phyloP scores from a whole-genome alignment of 1,284 basidiomycete species.

The Entoloma clypeatum region DNA sequence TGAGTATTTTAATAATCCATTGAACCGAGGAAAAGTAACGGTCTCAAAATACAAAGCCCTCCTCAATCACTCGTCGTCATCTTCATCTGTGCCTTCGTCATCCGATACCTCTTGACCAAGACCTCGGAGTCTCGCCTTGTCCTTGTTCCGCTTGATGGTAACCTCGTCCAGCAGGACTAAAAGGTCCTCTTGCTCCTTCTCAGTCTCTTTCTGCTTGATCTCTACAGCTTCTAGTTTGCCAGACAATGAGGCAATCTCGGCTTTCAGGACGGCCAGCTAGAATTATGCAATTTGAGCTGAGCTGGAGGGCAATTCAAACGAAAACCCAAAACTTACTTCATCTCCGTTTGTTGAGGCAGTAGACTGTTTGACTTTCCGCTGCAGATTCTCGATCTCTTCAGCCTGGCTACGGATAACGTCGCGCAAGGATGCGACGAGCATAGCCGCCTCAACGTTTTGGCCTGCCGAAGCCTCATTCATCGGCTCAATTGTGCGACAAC shows the following conservation, averaged over 20 bases:
- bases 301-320: neutral
- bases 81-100: slow-evolving; percentile 81
- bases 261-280: slow-evolving; percentile 38
- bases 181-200: slow-evolving; percentile 94
- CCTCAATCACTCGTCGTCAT: slow-evolving; percentile 38
- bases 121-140: slow-evolving; percentile 74
- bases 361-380: slow-evolving; percentile 46
- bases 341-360: slow-evolving; percentile 17
- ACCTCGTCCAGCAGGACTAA: slow-evolving; percentile 93
- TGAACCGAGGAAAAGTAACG: too few species aligned
- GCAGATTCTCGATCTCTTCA: slow-evolving; percentile 67
- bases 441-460: slow-evolving; percentile 73
- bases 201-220: slow-evolving; percentile 70
- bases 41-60: too few species aligned
- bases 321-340: slow-evolving; percentile 20
- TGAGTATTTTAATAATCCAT: too few species aligned
- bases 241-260: slow-evolving; percentile 43
- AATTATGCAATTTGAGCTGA: slow-evolving; percentile 2
- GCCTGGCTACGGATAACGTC: slow-evolving; percentile 79
- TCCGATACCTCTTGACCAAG: slow-evolving; percentile 87
- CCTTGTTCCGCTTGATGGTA: slow-evolving; percentile 76
- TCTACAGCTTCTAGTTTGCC: slow-evolving; percentile 53
- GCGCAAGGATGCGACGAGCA: slow-evolving; percentile 77
- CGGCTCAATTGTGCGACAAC: slow-evolving; percentile 4
- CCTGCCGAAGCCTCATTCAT: slow-evolving; percentile 32